Evolutionary conservation across 129 eudicot species (phyloP), one percentile per base, ranked within the genome.

Genomic region (Deinandra increscens): DNA sequence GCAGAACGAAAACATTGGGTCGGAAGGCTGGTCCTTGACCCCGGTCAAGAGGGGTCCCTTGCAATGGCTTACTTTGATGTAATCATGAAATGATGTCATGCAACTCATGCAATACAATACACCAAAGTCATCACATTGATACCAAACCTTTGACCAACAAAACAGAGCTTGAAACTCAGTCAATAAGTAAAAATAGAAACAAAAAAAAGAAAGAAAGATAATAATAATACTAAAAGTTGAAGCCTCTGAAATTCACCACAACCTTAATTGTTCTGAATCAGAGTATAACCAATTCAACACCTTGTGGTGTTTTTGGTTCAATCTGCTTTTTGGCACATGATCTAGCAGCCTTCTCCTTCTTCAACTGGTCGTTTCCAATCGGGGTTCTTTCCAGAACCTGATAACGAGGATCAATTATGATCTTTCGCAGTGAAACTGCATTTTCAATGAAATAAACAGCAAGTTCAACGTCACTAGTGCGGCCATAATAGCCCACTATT

Each of bases 281-380:
- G 71, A 85, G 84, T 61, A 85, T 81, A 38, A 79, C 81, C 74
- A 85, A 69, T 20, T 81, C 77, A 46, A 85, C 84, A 26, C 73
- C 84, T 12, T 64, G 72, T 64, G 84, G 86, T 48, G 58, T 72
- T 59, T 76, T 76, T 22, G 80, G 36, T 79, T 79, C 75, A 58
- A 85, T 80, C 43, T 85, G 90, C 75, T 75, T 66, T 45, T 53
- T 75, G 37, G 90, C 90, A 64, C 72, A 82, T 37, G 48, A 72
- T 75, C 90, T 80, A 20, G 90, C 86, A 64, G 82, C 68, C 65
- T 81, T 82, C 59, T 81, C 86, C 72, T 73, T 78, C 86, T 81
- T 84, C 18, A 78, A 51, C 71, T 71, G 74, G 8, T 43, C 72
- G 29, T 50, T 67, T 50, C 69, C 69, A 9, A 67, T 34, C 6